Conservation (phyloP, 768 basidiomycete species). For the Kockovaella imperatae region DNA sequence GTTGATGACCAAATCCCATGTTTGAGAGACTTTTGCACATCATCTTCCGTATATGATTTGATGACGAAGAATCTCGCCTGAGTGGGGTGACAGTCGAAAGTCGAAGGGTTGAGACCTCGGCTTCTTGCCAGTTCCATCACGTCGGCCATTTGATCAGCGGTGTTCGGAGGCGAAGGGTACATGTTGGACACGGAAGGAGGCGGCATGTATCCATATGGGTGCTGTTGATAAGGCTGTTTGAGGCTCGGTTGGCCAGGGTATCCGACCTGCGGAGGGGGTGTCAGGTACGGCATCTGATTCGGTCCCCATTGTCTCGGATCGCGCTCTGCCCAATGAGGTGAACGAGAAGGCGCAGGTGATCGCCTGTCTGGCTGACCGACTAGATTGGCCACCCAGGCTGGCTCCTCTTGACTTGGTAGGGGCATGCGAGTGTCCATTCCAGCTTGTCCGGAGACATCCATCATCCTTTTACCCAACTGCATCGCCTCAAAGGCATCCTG, state of each 20-base stretch:
- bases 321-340: constrained; percentile 10
- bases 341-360: constrained; percentile 8
- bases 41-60: constrained; percentile 96
- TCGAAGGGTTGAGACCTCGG: constrained; percentile 38
- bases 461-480: constrained; percentile 30
- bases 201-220: neutral
- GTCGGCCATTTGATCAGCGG: constrained; percentile 18
- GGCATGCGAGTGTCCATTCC: neutral
- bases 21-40: constrained; percentile 95
- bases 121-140: constrained; percentile 35
- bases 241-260: constrained; percentile 1
- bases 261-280: too few species aligned
- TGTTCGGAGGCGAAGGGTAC: constrained; percentile 9
- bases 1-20: constrained; percentile 98
- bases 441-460: constrained; percentile 2
- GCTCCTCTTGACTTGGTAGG: constrained; percentile 15
- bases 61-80: constrained; percentile 82
- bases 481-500: constrained; percentile 41
- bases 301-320: neutral
- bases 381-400: constrained; percentile 35
- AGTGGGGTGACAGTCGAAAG: constrained; percentile 35
- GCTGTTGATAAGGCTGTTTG: constrained; percentile 3
- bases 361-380: constrained; percentile 17
- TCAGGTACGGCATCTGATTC: neutral
- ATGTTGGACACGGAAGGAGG: neutral